Evolutionary conservation across 768 basidiomycete species (phyloP), one percentile per base, ranked within the genome.

Genomic region (Trametes cinnabarina): DNA sequence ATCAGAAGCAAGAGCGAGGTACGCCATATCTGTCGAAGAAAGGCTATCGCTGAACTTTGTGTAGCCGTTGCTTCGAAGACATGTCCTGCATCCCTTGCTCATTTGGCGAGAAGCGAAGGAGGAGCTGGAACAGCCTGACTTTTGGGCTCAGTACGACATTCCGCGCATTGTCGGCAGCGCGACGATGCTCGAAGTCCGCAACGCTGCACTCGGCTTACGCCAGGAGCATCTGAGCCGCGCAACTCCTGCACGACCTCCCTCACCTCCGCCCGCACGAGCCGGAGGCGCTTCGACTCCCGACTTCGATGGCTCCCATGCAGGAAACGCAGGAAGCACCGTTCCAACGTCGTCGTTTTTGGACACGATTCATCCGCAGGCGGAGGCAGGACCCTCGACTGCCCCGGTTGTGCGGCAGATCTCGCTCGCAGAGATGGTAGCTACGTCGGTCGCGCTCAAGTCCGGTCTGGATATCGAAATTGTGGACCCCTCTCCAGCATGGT

Each of bases 1-100:
- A 82, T 95, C 55, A 80, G 88, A 48, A 82, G 83, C 55, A 82
- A 84, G 71, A 84, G 84, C 68, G 86, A 90, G 81, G 91, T 89
- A 66, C 55, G 79, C 57, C 8, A 30, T 4, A 0, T 28, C 12
- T 2, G 30, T 5, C 22, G 19, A 4, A n/a, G 15, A 35, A 11
- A 23, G 10, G 11, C n/a, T 8, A 8, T 48, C 17, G 20, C 19
- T 41, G 43, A 50, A 28, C 9, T 35, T n/a, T 22, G 35, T 22
- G 14, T 61, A 93, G 89, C 78, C 79, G 17, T 71, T 94, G 40
- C 74, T 94, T 34, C 84, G 87, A 14, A 80, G 81, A 41, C 87
- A 90, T 64, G 78, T 82, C 28, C 84, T 90, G 58, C 91, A 94
- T 70, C 86, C 90, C 3, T 74, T 83, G 11, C 74, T 94, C 49